A percentile compares a stretch with the other conserved stretches of the same genome.
Evolutionary conservation across 305 asterid species (phyloP).

Genomic region (Withania somnifera): DNA sequence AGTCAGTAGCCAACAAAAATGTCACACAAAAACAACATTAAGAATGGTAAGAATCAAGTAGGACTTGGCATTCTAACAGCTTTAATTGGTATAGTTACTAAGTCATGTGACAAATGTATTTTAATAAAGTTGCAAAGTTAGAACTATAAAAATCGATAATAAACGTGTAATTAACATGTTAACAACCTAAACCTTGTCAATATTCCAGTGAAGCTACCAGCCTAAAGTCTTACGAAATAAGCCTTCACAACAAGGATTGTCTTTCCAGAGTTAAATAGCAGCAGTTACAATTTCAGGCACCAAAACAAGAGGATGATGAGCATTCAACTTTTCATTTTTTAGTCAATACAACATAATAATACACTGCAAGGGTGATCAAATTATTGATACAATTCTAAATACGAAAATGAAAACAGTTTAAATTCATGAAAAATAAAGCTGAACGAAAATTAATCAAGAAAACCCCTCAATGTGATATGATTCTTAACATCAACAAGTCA

Average conservation of each 20-base stretch:
- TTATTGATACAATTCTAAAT: not conserved
- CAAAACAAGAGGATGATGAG: conserved; percentile 61
- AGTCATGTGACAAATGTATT: too few species aligned
- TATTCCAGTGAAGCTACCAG: conserved; percentile 61
- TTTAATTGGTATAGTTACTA: too few species aligned
- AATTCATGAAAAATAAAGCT: not conserved
- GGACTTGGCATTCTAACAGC: too few species aligned
- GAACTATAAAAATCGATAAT: too few species aligned
- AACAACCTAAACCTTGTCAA: conserved; percentile 45
- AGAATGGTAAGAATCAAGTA: too few species aligned
- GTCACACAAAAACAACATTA: too few species aligned
- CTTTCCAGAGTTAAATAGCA: conserved; percentile 92
- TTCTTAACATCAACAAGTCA: too few species aligned
- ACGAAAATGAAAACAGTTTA: not conserved
- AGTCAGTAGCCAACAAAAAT: too few species aligned
- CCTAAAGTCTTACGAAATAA: conserved; percentile 85
- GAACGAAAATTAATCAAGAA: not conserved
- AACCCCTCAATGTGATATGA: not conserved
- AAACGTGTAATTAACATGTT: not conserved
- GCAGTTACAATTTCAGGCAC: conserved; percentile 87
- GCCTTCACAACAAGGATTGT: conserved; percentile 66
- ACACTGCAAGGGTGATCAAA: not conserved
- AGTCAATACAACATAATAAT: conserved; percentile 16
- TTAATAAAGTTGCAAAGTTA: too few species aligned
- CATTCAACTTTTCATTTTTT: conserved; percentile 36